phyloP scores from a whole-genome alignment of 148 eudicot species.

The Persicaria maculosa region DNA sequence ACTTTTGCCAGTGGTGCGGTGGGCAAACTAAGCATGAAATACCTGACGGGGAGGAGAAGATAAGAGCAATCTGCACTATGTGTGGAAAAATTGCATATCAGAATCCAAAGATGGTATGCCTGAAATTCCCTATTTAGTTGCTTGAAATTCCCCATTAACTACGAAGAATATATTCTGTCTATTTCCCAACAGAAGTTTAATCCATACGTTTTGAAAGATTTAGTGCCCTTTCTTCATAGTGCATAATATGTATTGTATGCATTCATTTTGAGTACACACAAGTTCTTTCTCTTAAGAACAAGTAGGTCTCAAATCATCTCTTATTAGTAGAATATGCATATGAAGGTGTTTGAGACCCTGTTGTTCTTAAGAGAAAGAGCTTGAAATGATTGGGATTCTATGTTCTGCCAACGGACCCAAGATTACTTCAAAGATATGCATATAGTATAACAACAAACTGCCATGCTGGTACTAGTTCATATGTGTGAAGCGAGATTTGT shows the following conservation, averaged over 20 bases:
- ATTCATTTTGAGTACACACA: background rate
- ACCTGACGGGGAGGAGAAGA: constrained; percentile 94
- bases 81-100: constrained; percentile 88
- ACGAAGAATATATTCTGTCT: background rate
- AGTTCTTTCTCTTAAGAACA: background rate
- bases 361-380: too few species aligned
- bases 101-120: constrained; percentile 88
- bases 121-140: background rate
- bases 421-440: background rate
- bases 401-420: background rate
- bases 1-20: constrained; percentile 89
- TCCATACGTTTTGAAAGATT: background rate
- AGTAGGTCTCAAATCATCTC: background rate
- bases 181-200: background rate
- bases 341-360: background rate
- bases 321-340: background rate
- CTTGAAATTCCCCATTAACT: background rate
- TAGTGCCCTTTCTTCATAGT: background rate
- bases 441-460: background rate
- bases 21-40: constrained; percentile 81
- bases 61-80: constrained; percentile 72
- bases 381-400: background rate
- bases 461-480: background rate
- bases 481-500: background rate
- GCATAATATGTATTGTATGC: background rate